A percentile compares a stretch with the other conserved stretches of the same genome.
Evolutionary conservation across 31 red algal genomes (phyloP).

Genomic region (Asparagopsis taxiformis): DNA sequence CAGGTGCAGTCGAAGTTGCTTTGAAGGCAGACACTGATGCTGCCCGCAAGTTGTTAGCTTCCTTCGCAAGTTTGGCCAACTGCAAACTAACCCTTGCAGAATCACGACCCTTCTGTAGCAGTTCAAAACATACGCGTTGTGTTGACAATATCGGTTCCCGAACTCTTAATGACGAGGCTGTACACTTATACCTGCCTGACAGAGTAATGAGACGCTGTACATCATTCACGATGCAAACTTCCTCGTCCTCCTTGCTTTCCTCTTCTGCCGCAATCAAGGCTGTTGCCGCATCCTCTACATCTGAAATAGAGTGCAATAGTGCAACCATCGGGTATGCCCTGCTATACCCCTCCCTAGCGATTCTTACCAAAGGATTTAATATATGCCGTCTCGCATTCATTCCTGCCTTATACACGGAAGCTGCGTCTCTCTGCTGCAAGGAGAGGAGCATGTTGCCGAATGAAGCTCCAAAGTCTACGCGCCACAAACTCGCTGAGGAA

Average conservation of each 20-base stretch:
- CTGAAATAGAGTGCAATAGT: conserved; percentile 52
- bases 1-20: conserved; percentile 13
- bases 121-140: conserved; percentile 53
- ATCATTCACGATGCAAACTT: background rate
- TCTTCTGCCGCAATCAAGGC: conserved; percentile 1
- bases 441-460: conserved; percentile 57
- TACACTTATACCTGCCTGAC: conserved; percentile 26
- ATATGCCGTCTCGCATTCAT: conserved; percentile 31
- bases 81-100: conserved; percentile 55
- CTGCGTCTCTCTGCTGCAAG: conserved; percentile 17
- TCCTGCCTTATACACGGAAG: conserved; percentile 5
- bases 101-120: conserved; percentile 25
- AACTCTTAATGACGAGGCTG: conserved; percentile 36
- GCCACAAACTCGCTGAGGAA: conserved; percentile 13
- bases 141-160: conserved; percentile 83
- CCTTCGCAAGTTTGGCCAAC: conserved; percentile 69
- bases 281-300: conserved; percentile 52
- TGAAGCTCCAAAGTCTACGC: conserved; percentile 19
- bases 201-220: background rate
- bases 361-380: conserved; percentile 21
- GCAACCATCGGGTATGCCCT: conserved; percentile 68
- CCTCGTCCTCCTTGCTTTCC: background rate
- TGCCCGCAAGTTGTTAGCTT: conserved; percentile 49
- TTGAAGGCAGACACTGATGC: conserved; percentile 60
- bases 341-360: conserved; percentile 62